A percentile compares a stretch with the other conserved stretches of the same genome.
phyloP scores from a whole-genome alignment of 768 basidiomycete genomes.

The Russula ochroleuca region DNA sequence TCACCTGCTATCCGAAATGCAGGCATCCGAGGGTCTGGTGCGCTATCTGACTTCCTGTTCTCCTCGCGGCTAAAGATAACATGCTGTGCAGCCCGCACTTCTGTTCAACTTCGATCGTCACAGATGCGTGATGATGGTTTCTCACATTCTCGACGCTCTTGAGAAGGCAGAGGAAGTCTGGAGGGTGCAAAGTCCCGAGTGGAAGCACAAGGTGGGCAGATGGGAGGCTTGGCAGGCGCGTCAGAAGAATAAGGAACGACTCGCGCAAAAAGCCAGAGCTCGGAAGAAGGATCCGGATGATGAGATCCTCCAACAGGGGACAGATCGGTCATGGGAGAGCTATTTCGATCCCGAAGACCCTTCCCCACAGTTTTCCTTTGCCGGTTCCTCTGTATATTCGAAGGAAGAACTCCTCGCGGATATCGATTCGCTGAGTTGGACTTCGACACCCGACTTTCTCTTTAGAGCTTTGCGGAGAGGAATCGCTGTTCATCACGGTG shows the following conservation, averaged over 20 bases:
- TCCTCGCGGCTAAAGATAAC: not conserved
- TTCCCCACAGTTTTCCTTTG: constrained; percentile 57
- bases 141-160: constrained; percentile 37
- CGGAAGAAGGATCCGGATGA: constrained; percentile 37
- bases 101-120: constrained; percentile 63
- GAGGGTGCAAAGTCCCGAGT: constrained; percentile 44
- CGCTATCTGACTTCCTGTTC: constrained; percentile 28
- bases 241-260: constrained; percentile 47
- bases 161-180: constrained; percentile 46
- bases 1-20: constrained; percentile 53
- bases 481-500: constrained; percentile 65
- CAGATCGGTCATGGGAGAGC: constrained; percentile 42
- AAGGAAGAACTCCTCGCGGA: constrained; percentile 48
- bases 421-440: constrained; percentile 39
- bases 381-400: constrained; percentile 43
- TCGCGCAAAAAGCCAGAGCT: constrained; percentile 40
- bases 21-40: constrained; percentile 51
- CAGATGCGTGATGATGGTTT: constrained; percentile 53
- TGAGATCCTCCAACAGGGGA: constrained; percentile 26
- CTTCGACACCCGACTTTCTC: constrained; percentile 41
- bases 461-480: constrained; percentile 51
- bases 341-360: constrained; percentile 58
- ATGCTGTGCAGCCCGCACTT: constrained; percentile 50
- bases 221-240: constrained; percentile 49
- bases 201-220: constrained; percentile 47